Base-by-base conservation (phyloP, 345 rosid genomes). In the Chamaenerion angustifolium region DNA sequence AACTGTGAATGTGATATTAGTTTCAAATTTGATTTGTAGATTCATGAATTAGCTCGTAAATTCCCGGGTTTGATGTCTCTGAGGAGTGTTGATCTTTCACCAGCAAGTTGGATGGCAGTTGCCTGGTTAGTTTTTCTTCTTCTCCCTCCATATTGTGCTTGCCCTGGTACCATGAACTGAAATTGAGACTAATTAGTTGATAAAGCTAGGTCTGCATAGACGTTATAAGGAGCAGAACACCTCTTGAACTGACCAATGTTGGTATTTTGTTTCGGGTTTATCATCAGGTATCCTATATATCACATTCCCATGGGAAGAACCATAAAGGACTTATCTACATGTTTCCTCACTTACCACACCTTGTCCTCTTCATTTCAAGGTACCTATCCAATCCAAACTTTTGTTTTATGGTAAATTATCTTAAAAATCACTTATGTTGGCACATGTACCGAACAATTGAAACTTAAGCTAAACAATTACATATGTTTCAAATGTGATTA, bases 281-380 rank as follows among this genome's bases (percentile, higher is more conserved):
- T 31, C 37, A 19, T 43, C 45, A 75, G 80, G 80, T 75, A 75
- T 42, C 80, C 80, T 0, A 75, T 75, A 6, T 75, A 75, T 66
- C 80, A 71, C 69, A 75, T 75, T 31, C 80, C 80, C 1, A 75
- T 71, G 80, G 80, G 76, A 51, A 71, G 74, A 66, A 75, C 76
- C 59, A 75, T 75, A 16, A 75, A 58, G 71, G 80, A 75, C 63
- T 61, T 75, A 60, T 71, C 80, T 27, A 71, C 80, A 7, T 68
- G 80, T 56, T 75, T 75, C 59, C 76, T 75, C 54, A 68, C 76
- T 8, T 75, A 75, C 70, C 80, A 75, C 60, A 75, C 80, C 49
- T 69, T 75, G 9, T 75, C 80, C 19, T 75, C 80, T 17, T 75
- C 74, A 18, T 75, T 75, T 49, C 80, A 71, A 75, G 80, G 80